Evolutionary conservation across 1,284 basidiomycete species (phyloP).

Genomic region (Malassezia cuniculi): DNA sequence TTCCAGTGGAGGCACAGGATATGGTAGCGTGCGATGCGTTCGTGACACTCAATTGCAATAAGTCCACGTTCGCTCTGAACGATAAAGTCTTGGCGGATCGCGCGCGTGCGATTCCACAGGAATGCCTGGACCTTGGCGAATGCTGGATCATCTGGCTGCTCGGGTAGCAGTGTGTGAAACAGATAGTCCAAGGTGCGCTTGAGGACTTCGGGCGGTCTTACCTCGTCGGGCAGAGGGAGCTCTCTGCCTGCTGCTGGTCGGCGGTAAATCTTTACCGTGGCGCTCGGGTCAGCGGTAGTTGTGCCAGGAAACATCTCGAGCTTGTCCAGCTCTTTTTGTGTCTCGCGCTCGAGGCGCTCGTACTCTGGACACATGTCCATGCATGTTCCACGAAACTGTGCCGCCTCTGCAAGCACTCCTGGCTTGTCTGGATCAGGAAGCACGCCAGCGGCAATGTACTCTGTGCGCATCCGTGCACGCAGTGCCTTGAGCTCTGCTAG

Average conservation of each 20-base stretch:
- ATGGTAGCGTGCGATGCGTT: slow-evolving; percentile 85
- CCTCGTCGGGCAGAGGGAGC: slow-evolving; percentile 68
- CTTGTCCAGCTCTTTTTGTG: slow-evolving; percentile 73
- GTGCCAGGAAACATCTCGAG: slow-evolving; percentile 56
- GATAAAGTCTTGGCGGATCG: slow-evolving; percentile 84
- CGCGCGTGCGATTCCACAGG: slow-evolving; percentile 79
- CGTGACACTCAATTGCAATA: slow-evolving; percentile 75
- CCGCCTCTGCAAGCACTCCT: slow-evolving; percentile 70
- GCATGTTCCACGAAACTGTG: slow-evolving; percentile 79
- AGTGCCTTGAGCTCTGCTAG: slow-evolving; percentile 46
- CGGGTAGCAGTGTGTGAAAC: slow-evolving; percentile 64
- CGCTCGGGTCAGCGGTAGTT: slow-evolving; percentile 63
- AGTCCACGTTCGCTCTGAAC: slow-evolving; percentile 71
- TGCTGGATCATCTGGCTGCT: slow-evolving; percentile 48
- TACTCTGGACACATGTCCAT: slow-evolving; percentile 86
- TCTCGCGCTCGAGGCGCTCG: slow-evolving; percentile 78
- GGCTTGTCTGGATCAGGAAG: slow-evolving; percentile 71
- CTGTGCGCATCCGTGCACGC: slow-evolving; percentile 61
- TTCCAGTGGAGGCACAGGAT: slow-evolving; percentile 67
- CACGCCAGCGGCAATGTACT: slow-evolving; percentile 66
- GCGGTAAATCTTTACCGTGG: slow-evolving; percentile 88
- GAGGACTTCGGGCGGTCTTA: slow-evolving; percentile 73
- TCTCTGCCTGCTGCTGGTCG: slow-evolving; percentile 80
- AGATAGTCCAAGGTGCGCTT: slow-evolving; percentile 80
- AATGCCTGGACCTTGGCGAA: slow-evolving; percentile 66